Evolutionary conservation across 352 stramenopile species (phyloP).

Genomic region (Phytophthora tentaculata): DNA sequence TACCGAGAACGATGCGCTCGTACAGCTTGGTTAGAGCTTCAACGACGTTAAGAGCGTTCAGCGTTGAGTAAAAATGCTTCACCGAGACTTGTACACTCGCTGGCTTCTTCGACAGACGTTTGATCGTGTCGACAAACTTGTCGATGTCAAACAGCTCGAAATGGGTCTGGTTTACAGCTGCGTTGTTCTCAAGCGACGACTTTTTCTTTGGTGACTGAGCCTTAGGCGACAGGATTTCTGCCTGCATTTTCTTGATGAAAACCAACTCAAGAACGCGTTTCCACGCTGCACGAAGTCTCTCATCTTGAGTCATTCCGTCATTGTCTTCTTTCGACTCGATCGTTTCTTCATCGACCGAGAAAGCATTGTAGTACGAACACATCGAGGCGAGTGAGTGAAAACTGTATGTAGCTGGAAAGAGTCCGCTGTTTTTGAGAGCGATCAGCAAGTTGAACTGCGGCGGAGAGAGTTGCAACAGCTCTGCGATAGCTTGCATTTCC

Average conservation of each 20-base stretch:
- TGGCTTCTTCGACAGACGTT: slow-evolving; percentile 57
- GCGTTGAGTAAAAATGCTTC: slow-evolving; percentile 60
- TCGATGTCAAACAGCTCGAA: slow-evolving; percentile 74
- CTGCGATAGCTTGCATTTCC: slow-evolving; percentile 57
- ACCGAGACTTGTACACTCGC: slow-evolving; percentile 52
- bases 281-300: slow-evolving; percentile 51
- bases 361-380: slow-evolving; percentile 66
- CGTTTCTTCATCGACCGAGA: slow-evolving; percentile 47
- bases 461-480: slow-evolving; percentile 50
- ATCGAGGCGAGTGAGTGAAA: slow-evolving; percentile 60
- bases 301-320: slow-evolving; percentile 21
- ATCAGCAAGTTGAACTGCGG: slow-evolving; percentile 76
- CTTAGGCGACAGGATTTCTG: slow-evolving; percentile 16
- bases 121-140: slow-evolving; percentile 61
- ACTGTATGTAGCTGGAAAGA: slow-evolving; percentile 54
- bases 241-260: slow-evolving; percentile 65
- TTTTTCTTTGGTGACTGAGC: slow-evolving; percentile 8
- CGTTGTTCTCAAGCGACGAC: not conserved
- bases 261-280: slow-evolving; percentile 62
- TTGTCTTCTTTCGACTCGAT: slow-evolving; percentile 34
- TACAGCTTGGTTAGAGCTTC: slow-evolving; percentile 68
- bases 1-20: slow-evolving; percentile 65
- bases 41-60: slow-evolving; percentile 64
- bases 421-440: slow-evolving; percentile 49
- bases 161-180: slow-evolving; percentile 7